A percentile compares a stretch with the other conserved stretches of the same genome.
Evolutionary conservation across 345 rosid genomes (phyloP).

Genomic region (Pelargonium nanum): DNA sequence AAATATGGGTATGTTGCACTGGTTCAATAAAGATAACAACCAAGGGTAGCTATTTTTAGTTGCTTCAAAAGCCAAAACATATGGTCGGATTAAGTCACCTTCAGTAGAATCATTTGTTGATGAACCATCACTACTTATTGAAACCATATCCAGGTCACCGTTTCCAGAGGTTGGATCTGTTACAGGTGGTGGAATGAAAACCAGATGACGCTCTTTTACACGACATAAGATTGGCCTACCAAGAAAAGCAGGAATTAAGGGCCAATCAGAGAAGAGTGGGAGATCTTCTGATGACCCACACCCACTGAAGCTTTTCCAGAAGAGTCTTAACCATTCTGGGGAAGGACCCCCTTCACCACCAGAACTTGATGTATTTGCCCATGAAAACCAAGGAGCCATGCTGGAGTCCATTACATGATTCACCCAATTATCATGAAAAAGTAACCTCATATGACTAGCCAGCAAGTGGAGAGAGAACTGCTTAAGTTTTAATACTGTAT

Average conservation of each 20-base stretch:
- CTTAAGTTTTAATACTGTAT: constrained; percentile 45
- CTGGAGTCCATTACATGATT: constrained; percentile 52
- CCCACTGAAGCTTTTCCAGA: constrained; percentile 67
- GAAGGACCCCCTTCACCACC: constrained; percentile 74
- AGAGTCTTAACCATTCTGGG: constrained; percentile 74
- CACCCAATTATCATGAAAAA: constrained; percentile 75
- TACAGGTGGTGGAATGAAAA: constrained; percentile 60
- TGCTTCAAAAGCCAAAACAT: constrained; percentile 45
- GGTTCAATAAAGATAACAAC: constrained; percentile 67
- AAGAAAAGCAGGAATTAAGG: constrained; percentile 87
- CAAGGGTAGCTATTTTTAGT: constrained; percentile 53
- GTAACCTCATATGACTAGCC: constrained; percentile 59
- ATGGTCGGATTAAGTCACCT: constrained; percentile 29
- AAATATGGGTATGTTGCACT: constrained; percentile 74
- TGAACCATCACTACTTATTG: constrained; percentile 24
- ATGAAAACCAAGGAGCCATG: constrained; percentile 83
- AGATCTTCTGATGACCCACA: constrained; percentile 55
- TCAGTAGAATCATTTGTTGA: constrained; percentile 26
- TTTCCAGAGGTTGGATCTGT: constrained; percentile 24
- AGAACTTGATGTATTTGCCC: constrained; percentile 52
- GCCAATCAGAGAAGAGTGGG: constrained; percentile 77
- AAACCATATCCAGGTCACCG: constrained; percentile 17
- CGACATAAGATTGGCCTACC: constrained; percentile 85
- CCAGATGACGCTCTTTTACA: constrained; percentile 57
- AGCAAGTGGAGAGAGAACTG: constrained; percentile 60